Evolutionary conservation across 2,329 filamentous ascomycete species (phyloP), one percentile per base, ranked within the genome.

Genomic region (Ceratocystis eucalypticola): DNA sequence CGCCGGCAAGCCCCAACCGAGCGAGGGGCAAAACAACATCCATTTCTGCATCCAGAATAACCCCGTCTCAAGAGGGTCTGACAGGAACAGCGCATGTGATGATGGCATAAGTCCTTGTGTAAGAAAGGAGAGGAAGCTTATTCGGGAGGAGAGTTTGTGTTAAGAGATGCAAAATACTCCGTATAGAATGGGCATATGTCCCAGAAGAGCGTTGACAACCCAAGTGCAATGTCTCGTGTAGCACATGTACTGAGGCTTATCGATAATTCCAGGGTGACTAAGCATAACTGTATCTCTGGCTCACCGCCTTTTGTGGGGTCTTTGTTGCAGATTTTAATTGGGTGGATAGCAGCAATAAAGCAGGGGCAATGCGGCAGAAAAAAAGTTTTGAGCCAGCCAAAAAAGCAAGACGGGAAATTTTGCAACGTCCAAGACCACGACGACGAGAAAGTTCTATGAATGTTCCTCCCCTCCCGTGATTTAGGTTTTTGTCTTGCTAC

Each of bases 291-390:
- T n/a, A 22, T n/a, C 44, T 2, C 5, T 1, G 1, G 5, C 28
- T 68, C 63, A 68, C 66, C 66, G 66, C 66, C 55, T 20, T 45
- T 44, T 12, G 64, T 68, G 66, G 59, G 44, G 59, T 30, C 48
- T 3, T 15, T 33, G 45, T 2, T 25, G 22, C 15, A 3, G 25
- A 41, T 25, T 65, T 33, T 65, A 30, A 67, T 67, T 67, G 66
- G 66, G 7, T 22, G 41, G 61, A 63, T 53, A 61, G 44, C 30
- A 12, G 1, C 37, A 48, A 20, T 20, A 17, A 46, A 17, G 12
- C 30, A 61, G 66, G 69, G 64, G 53, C 64, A 63, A 61, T 65
- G 64, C 61, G 69, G 68, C 68, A 68, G 69, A 66, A 68, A 68
- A 68, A 68, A 68, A 68, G 67, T 68, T 68, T 59, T 68, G 65